These are phyloP conservation scores for Fusarium sp. DNA, from an alignment of 2,329 filamentous ascomycete species.

Conservation along the genomic window DNA sequence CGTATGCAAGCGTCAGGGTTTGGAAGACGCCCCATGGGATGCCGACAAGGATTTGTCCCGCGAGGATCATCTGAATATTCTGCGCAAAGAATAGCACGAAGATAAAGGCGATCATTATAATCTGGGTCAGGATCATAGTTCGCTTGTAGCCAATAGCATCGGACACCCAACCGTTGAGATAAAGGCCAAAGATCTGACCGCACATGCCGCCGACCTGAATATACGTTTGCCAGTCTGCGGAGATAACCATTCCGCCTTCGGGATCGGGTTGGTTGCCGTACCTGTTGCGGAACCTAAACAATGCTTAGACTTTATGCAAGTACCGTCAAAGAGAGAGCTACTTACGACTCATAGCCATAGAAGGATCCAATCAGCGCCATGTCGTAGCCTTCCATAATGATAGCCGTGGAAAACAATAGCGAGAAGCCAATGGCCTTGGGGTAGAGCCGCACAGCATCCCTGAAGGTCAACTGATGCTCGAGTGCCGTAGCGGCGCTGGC, in stretches of 20 bases:
- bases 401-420: constrained; percentile 58
- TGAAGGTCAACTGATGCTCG: constrained; percentile 57
- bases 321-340: neutral
- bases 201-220: constrained; percentile 60
- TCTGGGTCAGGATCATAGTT: constrained; percentile 69
- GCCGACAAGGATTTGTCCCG: constrained; percentile 71
- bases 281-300: constrained; percentile 60
- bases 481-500: constrained; percentile 58
- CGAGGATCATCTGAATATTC: constrained; percentile 67
- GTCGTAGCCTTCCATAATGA: constrained; percentile 62
- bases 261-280: constrained; percentile 58
- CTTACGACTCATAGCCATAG: constrained; percentile 56
- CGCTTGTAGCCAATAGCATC: constrained; percentile 73
- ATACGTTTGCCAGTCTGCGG: constrained; percentile 53
- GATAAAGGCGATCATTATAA: constrained; percentile 67
- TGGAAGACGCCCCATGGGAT: constrained; percentile 70
- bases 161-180: constrained; percentile 74
- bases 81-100: constrained; percentile 73
- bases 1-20: constrained; percentile 71
- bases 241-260: constrained; percentile 41
- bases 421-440: constrained; percentile 62
- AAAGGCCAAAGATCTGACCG: constrained; percentile 74
- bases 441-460: constrained; percentile 57
- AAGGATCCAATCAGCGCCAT: constrained; percentile 59
- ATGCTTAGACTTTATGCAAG: neutral